These are phyloP conservation scores for Fusarium pseudocircinatum DNA, from an alignment of 2,329 filamentous ascomycete species.

Conservation along the genomic window DNA sequence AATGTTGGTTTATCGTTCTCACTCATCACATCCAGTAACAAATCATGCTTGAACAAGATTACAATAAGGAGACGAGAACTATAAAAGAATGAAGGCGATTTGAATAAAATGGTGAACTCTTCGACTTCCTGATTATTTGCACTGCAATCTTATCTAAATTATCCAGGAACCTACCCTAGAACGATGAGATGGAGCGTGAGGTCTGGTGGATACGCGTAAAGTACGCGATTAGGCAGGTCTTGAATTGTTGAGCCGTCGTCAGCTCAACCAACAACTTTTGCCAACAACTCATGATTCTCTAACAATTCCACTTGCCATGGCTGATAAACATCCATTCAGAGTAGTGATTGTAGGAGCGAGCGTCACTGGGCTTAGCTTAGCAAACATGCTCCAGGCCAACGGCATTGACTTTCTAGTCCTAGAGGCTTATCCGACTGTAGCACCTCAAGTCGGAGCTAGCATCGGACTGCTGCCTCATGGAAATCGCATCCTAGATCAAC, in stretches of 20 bases:
- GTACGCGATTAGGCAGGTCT: background rate
- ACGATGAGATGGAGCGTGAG: background rate
- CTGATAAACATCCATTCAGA: background rate
- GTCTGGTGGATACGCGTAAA: background rate
- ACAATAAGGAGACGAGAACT: rapidly evolving
- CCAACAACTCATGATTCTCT: no score
- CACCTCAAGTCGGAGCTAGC: background rate
- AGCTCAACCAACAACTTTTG: background rate
- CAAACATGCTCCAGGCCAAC: background rate
- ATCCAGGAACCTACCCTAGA: background rate
- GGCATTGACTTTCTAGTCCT: background rate
- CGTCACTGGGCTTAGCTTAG: background rate
- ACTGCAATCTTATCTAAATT: background rate
- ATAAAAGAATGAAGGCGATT: rapidly evolving
- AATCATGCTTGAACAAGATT: rapidly evolving
- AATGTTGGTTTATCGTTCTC: rapidly evolving
- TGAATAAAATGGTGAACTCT: rapidly evolving
- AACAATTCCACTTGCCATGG: background rate
- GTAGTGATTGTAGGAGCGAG: background rate
- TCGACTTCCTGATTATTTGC: rapidly evolving
- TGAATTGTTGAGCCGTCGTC: background rate
- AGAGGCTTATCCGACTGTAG: background rate
- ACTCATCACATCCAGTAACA: rapidly evolving
- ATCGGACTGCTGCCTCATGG: constrained; percentile 1
- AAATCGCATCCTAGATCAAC: background rate